Evolutionary conservation across 2,329 filamentous ascomycete genomes (phyloP), one percentile per base, ranked within the genome.

Genomic region (Phialophora tarda): DNA sequence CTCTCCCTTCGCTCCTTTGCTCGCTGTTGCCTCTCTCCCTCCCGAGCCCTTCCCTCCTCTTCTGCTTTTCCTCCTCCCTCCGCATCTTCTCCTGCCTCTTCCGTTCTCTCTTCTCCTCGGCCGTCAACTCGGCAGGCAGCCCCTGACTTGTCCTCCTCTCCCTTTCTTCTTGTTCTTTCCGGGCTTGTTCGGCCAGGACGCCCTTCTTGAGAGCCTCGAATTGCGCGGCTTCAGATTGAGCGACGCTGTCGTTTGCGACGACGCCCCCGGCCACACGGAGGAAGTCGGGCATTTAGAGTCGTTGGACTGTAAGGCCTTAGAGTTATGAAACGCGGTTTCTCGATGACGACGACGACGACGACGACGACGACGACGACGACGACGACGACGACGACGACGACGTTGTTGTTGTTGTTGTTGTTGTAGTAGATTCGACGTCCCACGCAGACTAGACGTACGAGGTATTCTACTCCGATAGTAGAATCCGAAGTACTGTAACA

Each of bases 171-270:
- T 53, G 63, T 30, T 58, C 59, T 57, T 62, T 57, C 10, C 30
- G 26, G 30, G 54, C 63, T 30, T 65, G 8, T 11, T 41, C 59
- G 3, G 58, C 63, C 21, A 65, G 63, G 14, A 65, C 63, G 14
- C 30, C 32, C 28, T 44, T 58, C 26, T 47, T 65, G 38, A 65
- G 59, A 23, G 63, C 63, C 32, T 61, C 51, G 44, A 61, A 65
- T 44, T 65, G 58, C n/a, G 38, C 63, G 26, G 58, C 59, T 28
- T 65, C 63, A 17, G 57, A 58, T 24, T 65, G 58, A 32, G 38
- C 63, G 21, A 65, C 23, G 21, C 63, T 8, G 24, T 62, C 59
- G 44, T 65, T 65, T 38, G 63, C 51, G 12, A 62, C 53, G 10
- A 62, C 59, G 3, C 63, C 63, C 21, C 61, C 28, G 44, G 51